phyloP scores from a whole-genome alignment of 306 rosid species.

The Sophora flavescens region DNA sequence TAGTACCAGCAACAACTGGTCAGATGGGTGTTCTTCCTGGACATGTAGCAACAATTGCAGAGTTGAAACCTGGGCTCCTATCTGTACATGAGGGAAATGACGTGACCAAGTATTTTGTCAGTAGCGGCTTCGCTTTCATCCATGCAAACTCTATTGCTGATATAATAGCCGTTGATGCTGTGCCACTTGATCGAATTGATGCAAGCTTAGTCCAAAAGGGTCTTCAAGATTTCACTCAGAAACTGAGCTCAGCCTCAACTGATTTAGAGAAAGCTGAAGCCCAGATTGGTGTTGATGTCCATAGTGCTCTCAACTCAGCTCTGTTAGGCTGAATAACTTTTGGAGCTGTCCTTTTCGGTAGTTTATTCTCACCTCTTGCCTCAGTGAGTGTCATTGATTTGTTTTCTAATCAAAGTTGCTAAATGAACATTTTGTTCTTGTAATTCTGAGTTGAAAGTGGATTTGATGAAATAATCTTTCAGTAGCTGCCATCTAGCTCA shows the following conservation, averaged over 20 bases:
- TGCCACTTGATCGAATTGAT: conserved; percentile 78
- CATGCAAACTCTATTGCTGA: conserved; percentile 92
- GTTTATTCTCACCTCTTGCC: conserved; percentile 42
- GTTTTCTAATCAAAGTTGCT: conserved; percentile 60
- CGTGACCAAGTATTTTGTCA: conserved; percentile 76
- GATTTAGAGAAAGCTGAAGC: conserved; percentile 99
- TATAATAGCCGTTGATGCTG: conserved; percentile 91
- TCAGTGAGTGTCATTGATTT: conserved; percentile 43
- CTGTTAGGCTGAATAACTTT: conserved; percentile 65
- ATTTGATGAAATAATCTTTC: conserved; percentile 61
- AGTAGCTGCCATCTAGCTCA: conserved; percentile 51
- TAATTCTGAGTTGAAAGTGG: conserved; percentile 51
- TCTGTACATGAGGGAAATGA: conserved; percentile 88
- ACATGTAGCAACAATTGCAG: conserved; percentile 95
- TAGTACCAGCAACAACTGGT: conserved; percentile 97
- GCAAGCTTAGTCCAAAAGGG: conserved; percentile 86
- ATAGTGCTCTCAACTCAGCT: conserved; percentile 82
- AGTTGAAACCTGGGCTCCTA: conserved; percentile 90
- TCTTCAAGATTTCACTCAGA: conserved; percentile 91
- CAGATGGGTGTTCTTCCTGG: conserved; percentile 99
- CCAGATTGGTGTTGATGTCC: conserved; percentile 93
- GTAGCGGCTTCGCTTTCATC: conserved; percentile 94
- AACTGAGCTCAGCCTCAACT: conserved; percentile 86
- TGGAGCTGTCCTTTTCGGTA: conserved; percentile 37
- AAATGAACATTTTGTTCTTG: conserved; percentile 41